Evolutionary conservation across 2,329 filamentous ascomycete species (phyloP).

Genomic region (Metarhizium guizhouense): DNA sequence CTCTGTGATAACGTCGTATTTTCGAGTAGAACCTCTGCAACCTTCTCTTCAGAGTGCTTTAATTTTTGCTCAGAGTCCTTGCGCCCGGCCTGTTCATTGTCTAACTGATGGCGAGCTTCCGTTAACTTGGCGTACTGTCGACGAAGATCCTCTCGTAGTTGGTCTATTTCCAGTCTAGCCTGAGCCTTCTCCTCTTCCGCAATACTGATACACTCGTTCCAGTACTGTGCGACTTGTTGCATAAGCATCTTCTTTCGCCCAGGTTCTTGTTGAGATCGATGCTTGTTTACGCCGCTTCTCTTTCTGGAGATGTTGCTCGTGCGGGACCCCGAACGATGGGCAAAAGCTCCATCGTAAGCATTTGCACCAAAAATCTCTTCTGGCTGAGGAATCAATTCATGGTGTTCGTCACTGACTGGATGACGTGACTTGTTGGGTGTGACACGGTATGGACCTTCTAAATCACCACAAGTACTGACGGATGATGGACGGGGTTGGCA

Average conservation of each 20-base stretch:
- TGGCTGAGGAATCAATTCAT: neutral
- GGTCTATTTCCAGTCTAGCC: conserved; percentile 16
- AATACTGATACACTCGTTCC: conserved; percentile 25
- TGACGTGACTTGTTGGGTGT: conserved; percentile 9
- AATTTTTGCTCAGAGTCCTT: conserved; percentile 14
- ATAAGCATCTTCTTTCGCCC: conserved; percentile 21
- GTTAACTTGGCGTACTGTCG: conserved; percentile 7
- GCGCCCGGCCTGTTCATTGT: conserved; percentile 16
- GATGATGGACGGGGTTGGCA: conserved; percentile 8
- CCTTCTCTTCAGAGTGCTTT: conserved; percentile 16
- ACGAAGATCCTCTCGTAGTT: conserved; percentile 16
- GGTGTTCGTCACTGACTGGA: neutral
- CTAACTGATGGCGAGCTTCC: conserved; percentile 11
- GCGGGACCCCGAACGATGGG: conserved; percentile 17
- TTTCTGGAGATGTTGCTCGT: conserved; percentile 26
- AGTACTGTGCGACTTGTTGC: conserved; percentile 21
- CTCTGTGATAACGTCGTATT: conserved; percentile 18
- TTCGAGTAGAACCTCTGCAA: conserved; percentile 12
- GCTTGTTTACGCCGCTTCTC: conserved; percentile 12
- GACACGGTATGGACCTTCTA: conserved; percentile 18
- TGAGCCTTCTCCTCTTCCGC: conserved; percentile 19
- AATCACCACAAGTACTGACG: conserved; percentile 20
- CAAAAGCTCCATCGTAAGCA: neutral
- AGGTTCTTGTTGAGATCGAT: conserved; percentile 7
- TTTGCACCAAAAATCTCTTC: neutral